Base-by-base conservation (phyloP, 371 early-diverging fungal species). In the Saksenaea vasiformis region DNA sequence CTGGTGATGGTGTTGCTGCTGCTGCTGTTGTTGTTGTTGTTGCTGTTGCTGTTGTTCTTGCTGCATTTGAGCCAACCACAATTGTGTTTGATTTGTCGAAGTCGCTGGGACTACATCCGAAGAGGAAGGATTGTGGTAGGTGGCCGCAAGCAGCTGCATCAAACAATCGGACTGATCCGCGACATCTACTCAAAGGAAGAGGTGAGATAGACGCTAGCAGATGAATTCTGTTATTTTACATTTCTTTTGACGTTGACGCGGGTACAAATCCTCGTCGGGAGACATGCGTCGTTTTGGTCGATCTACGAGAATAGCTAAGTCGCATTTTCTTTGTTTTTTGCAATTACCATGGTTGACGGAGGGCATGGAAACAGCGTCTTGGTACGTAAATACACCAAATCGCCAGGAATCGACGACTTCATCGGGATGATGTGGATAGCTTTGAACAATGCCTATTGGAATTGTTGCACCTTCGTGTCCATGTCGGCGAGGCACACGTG, bases 381-480 rank as follows among this genome's bases (percentile, higher is more conserved):
- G 47, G 54, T 67, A 67, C 3, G 67, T 62, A 62, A 67, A 67
- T 53, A 58, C 54, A 27, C 67, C 67, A 58, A 67, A 60, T 39
- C 58, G 38, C 61, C 61, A 67, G 27, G 56, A 39, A 35, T 61
- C 58, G 8, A 58, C 41, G 17, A 54, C 36, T 9, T 53, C 19
- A 13, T 54, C 34, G 4, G 26, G 34, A 13, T 27, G 53, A 26
- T 54, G 31, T 17, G 28, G 27, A 15, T 51, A 47, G 19, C 51
- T 47, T 11, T 47, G 51, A 5, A 11, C 51, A 22, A 47, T 47
- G 8, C 17, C 51, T 22, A 47, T 3, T 3, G 51, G 51, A 22
- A 17, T 22, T 9, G 22, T 22, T 22, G 51, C 10, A 11, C 51
- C 51, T 17, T 47, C 19, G 10, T 14, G 15, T n/a, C 39, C 39